phyloP scores from a whole-genome alignment of 768 basidiomycete species.

The Suillus alpinus region DNA sequence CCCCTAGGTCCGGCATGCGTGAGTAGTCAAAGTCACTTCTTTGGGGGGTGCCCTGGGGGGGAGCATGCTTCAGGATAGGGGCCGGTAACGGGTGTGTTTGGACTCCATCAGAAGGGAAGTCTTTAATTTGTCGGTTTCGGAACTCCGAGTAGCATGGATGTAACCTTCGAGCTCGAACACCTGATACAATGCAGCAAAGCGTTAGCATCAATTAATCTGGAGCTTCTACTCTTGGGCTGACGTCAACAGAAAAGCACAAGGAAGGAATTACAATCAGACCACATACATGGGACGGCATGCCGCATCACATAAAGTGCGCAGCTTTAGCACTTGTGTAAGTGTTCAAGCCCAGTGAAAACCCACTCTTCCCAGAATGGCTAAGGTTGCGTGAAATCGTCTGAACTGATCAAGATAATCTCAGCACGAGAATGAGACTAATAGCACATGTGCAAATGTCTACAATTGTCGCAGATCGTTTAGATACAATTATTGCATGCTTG shows the following conservation, averaged over 20 bases:
- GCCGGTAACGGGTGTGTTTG: no score
- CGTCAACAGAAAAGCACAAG: background rate
- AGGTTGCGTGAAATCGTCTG: no score
- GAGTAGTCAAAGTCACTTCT: background rate
- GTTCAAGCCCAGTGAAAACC: no score
- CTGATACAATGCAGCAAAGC: background rate
- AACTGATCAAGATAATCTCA: no score
- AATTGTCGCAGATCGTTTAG: no score
- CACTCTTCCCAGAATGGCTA: no score
- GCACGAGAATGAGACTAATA: no score
- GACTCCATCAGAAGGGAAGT: background rate
- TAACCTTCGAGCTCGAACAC: background rate
- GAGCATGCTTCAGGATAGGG: no score
- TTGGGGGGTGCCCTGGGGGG: background rate
- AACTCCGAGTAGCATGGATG: background rate
- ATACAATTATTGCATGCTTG: no score
- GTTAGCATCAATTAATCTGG: background rate
- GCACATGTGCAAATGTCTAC: no score
- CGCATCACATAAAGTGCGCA: background rate
- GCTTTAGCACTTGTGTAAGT: background rate
- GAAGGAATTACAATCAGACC: background rate
- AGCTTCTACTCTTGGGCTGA: background rate
- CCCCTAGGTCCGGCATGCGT: no score
- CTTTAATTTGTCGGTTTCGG: background rate
- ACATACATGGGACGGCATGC: background rate